Evolutionary conservation across 1,284 basidiomycete genomes (phyloP).

Genomic region (Apiotrichum siamense): DNA sequence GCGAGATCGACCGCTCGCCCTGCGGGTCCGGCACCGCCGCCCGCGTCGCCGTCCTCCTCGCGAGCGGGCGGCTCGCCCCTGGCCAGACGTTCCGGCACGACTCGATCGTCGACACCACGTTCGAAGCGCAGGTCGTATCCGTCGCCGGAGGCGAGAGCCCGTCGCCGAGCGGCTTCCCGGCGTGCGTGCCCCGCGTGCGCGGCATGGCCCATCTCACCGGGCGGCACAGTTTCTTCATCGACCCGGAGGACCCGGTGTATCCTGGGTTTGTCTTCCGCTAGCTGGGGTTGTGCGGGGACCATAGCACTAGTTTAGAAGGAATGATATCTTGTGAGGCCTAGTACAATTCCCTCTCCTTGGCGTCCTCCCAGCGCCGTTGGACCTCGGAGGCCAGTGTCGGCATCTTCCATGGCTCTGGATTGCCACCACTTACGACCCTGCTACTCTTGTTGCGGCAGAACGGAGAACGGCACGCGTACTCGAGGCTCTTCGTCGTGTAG

Average conservation of each 20-base stretch:
- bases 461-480: too few relatives aligned
- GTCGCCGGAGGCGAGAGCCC: background rate
- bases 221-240: conserved; percentile 10
- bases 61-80: conserved; percentile 28
- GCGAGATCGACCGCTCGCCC: conserved; percentile 51
- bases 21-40: conserved; percentile 50
- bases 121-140: conserved; percentile 4
- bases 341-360: too few relatives aligned
- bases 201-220: conserved; percentile 16
- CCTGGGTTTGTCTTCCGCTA: conserved; percentile 20
- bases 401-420: too few relatives aligned
- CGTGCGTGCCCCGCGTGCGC: conserved; percentile 9
- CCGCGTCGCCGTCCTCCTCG: conserved; percentile 47
- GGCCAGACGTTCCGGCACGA: conserved; percentile 4
- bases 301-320: too few relatives aligned
- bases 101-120: conserved; percentile 15
- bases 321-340: too few relatives aligned
- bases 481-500: too few relatives aligned
- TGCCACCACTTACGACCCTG: too few relatives aligned
- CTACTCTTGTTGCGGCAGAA: too few relatives aligned
- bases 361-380: too few relatives aligned
- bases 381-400: too few relatives aligned
- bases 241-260: conserved; percentile 12
- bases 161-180: conserved; percentile 9
- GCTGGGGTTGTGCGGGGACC: background rate